phyloP scores from a whole-genome alignment of 768 basidiomycete species.

The Tylopilus sp. region DNA sequence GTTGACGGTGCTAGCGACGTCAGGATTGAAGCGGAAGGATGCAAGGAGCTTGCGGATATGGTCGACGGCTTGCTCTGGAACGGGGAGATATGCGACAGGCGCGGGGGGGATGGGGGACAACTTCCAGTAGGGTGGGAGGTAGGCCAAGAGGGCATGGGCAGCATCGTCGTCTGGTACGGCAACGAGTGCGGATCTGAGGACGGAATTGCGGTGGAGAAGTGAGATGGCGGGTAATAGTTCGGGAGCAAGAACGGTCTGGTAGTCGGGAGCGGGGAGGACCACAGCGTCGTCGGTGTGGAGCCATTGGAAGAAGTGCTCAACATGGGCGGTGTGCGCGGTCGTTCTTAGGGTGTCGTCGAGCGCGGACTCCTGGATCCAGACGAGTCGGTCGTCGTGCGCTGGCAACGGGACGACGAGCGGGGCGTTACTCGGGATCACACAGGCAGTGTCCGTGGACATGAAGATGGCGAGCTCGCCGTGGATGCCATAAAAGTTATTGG shows the following conservation, averaged over 20 bases:
- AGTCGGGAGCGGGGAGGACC: constrained; percentile 3
- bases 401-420: constrained; percentile 20
- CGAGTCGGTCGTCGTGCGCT: constrained; percentile 39
- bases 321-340: constrained; percentile 30
- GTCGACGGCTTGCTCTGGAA: constrained; percentile 51
- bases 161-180: constrained; percentile 39
- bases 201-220: constrained; percentile 40
- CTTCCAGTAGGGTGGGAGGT: constrained; percentile 74
- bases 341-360: constrained; percentile 45
- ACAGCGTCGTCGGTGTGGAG: constrained; percentile 20
- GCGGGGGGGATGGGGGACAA: constrained; percentile 54
- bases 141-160: constrained; percentile 49
- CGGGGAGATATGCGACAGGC: constrained; percentile 50
- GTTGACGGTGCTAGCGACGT: constrained; percentile 62
- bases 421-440: constrained; percentile 25
- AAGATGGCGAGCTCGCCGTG: constrained; percentile 54
- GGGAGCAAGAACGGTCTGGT: constrained; percentile 20
- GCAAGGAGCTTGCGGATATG: constrained; percentile 56
- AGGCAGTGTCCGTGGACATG: constrained; percentile 36
- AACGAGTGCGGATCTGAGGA: constrained; percentile 44
- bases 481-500: constrained; percentile 52
- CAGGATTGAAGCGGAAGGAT: constrained; percentile 63
- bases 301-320: constrained; percentile 36
- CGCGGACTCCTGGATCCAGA: constrained; percentile 59
- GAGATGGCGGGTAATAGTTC: constrained; percentile 16